phyloP scores from a whole-genome alignment of 805 yeast species.

The Starmerella sp. region DNA sequence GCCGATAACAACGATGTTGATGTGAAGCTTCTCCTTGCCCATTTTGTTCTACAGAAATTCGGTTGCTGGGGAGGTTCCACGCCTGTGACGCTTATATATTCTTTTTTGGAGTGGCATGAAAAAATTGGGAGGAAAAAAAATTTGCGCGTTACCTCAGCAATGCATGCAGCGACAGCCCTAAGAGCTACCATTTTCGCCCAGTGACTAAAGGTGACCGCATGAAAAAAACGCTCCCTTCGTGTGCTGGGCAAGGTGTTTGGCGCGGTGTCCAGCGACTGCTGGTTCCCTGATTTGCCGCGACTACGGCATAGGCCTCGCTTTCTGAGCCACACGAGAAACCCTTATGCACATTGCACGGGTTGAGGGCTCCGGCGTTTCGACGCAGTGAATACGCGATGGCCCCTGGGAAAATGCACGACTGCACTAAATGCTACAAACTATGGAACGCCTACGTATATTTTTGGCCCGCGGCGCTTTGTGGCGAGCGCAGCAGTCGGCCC shows the following conservation, averaged over 20 bases:
- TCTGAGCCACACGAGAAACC: constrained; percentile 4
- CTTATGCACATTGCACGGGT: not conserved
- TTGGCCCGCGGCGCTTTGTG: too few relatives aligned
- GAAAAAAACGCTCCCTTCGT: not conserved
- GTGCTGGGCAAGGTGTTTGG: constrained; percentile 1
- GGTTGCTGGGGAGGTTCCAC: not conserved
- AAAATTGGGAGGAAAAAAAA: constrained; percentile 13
- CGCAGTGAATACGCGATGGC: not conserved
- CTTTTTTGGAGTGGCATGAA: constrained; percentile 14
- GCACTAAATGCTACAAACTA: too few relatives aligned
- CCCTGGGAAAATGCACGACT: too few relatives aligned
- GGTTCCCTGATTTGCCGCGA: not conserved
- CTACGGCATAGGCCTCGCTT: not conserved
- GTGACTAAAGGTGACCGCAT: constrained; percentile 4
- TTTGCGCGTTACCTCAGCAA: constrained; percentile 14
- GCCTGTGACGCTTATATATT: constrained; percentile 18
- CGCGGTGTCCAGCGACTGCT: not conserved
- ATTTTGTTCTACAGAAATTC: constrained; percentile 16
- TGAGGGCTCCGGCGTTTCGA: not conserved
- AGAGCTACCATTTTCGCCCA: not conserved
- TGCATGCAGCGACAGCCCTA: constrained; percentile 19
- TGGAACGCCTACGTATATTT: too few relatives aligned
- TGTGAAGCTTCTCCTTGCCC: constrained; percentile 97
- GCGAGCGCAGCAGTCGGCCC: too few relatives aligned
- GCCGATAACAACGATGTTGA: constrained; percentile 99